phyloP scores from a whole-genome alignment of 1,284 basidiomycete genomes.

The Ustilago cynodontis region DNA sequence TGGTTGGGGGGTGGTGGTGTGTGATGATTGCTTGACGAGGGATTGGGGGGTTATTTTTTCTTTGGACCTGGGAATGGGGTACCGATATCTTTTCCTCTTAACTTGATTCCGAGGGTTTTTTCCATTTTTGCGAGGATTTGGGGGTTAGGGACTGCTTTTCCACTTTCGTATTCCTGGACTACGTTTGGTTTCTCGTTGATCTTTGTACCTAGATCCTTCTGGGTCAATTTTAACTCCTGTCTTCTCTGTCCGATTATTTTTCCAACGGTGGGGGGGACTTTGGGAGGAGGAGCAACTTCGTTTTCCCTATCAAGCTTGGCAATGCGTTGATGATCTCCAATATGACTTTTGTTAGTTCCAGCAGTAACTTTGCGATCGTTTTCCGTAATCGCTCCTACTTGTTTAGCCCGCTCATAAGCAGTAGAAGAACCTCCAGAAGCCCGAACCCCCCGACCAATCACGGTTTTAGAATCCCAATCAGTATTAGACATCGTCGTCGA shows the following conservation, averaged over 20 bases:
- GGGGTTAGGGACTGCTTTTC: slow-evolving; percentile 88
- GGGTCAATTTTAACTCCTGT: slow-evolving; percentile 81
- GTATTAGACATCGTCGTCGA: slow-evolving; percentile 42
- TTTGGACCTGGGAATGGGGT: slow-evolving; percentile 57
- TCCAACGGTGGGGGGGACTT: slow-evolving; percentile 83
- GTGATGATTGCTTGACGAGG: not conserved
- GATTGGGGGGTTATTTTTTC: slow-evolving; percentile 29
- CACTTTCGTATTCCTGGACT: slow-evolving; percentile 85
- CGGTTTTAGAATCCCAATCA: slow-evolving; percentile 70
- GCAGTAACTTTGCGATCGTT: slow-evolving; percentile 71
- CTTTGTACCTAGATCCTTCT: slow-evolving; percentile 94
- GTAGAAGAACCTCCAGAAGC: slow-evolving; percentile 74
- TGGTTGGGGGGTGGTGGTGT: no score
- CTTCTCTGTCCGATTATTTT: slow-evolving; percentile 88
- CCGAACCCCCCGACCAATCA: slow-evolving; percentile 82
- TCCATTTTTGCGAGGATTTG: slow-evolving; percentile 94
- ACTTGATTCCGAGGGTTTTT: slow-evolving; percentile 87
- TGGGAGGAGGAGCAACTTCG: slow-evolving; percentile 93
- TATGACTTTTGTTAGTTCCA: slow-evolving; percentile 65
- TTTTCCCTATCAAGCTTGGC: slow-evolving; percentile 74
- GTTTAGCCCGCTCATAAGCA: slow-evolving; percentile 69
- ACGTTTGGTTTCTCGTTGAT: slow-evolving; percentile 90
- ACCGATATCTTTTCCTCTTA: slow-evolving; percentile 71
- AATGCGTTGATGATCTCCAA: slow-evolving; percentile 66
- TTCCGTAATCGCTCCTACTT: slow-evolving; percentile 72